Evolutionary conservation across 495 filamentous ascomycete genomes (phyloP).

Genomic region (Hyaloscypha variabilis): DNA sequence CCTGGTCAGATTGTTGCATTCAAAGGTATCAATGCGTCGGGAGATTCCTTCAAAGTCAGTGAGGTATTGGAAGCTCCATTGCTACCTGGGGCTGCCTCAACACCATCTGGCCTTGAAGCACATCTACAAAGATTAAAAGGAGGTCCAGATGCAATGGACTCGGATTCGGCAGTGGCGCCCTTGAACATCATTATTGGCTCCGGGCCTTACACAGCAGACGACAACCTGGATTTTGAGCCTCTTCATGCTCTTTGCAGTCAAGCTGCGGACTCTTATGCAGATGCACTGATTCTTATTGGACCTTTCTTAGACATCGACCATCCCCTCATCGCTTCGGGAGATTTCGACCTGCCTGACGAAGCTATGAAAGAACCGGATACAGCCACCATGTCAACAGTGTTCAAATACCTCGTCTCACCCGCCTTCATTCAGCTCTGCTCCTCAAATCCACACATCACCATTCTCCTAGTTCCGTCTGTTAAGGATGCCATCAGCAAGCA

Average conservation of each 20-base stretch:
- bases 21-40: constrained; percentile 82
- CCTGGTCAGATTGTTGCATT: constrained; percentile 93
- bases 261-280: constrained; percentile 73
- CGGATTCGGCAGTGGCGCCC: constrained; percentile 56
- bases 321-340: constrained; percentile 82
- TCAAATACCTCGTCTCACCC: constrained; percentile 74
- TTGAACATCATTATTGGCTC: constrained; percentile 76
- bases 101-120: constrained; percentile 57
- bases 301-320: constrained; percentile 93
- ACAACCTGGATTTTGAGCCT: constrained; percentile 87
- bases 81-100: constrained; percentile 68
- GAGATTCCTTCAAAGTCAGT: constrained; percentile 78
- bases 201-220: constrained; percentile 90
- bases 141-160: constrained; percentile 60
- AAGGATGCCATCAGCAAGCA: constrained; percentile 85
- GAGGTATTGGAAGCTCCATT: constrained; percentile 76
- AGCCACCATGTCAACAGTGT: constrained; percentile 78
- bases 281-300: constrained; percentile 79
- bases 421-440: constrained; percentile 66
- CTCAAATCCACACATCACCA: constrained; percentile 72
- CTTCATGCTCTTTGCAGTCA: constrained; percentile 77
- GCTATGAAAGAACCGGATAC: constrained; percentile 69
- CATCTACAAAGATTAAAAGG: constrained; percentile 66
- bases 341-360: constrained; percentile 85
- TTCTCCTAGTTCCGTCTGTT: constrained; percentile 82